These are phyloP conservation scores for Geotrichum carabidarum DNA, from an alignment of 1,139 yeast genomes.

Conservation along the genomic window DNA sequence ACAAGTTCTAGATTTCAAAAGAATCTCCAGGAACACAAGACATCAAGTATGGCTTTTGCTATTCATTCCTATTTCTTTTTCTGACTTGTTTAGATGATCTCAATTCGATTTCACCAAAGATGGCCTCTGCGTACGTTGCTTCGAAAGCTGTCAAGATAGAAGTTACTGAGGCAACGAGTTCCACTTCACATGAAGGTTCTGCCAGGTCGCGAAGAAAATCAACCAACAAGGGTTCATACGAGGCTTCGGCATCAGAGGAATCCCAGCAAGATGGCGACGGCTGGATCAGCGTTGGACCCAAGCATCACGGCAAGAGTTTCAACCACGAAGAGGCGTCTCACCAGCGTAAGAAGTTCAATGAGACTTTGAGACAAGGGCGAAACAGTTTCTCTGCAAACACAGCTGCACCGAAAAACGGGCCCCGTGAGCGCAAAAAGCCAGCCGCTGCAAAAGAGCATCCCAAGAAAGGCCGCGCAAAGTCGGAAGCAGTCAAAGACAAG, in stretches of 20 bases:
- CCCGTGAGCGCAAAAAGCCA: constrained; percentile 11
- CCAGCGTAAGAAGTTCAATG: constrained; percentile 19
- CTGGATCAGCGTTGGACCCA: constrained; percentile 34
- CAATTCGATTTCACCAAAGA: background rate
- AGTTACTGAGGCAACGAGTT: no score
- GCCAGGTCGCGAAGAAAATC: background rate
- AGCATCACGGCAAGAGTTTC: constrained; percentile 23
- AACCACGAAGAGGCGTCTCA: constrained; percentile 18
- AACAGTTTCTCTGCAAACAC: constrained; percentile 7
- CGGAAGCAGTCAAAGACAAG: constrained; percentile 20
- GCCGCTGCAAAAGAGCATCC: constrained; percentile 19
- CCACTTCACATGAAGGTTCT: background rate
- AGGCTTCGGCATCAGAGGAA: background rate
- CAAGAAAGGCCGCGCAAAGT: constrained; percentile 21
- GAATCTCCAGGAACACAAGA: constrained; percentile 18
- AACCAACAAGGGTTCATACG: background rate
- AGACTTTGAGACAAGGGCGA: constrained; percentile 11
- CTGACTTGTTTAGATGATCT: background rate
- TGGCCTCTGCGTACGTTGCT: background rate
- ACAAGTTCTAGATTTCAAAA: constrained; percentile 21
- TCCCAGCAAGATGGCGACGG: constrained; percentile 32
- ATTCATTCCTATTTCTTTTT: constrained; percentile 21
- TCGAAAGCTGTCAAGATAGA: background rate
- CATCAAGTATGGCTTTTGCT: background rate
- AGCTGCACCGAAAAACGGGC: background rate